Conservation (phyloP, 805 yeast species). For the Yamadazyma olivae region DNA sequence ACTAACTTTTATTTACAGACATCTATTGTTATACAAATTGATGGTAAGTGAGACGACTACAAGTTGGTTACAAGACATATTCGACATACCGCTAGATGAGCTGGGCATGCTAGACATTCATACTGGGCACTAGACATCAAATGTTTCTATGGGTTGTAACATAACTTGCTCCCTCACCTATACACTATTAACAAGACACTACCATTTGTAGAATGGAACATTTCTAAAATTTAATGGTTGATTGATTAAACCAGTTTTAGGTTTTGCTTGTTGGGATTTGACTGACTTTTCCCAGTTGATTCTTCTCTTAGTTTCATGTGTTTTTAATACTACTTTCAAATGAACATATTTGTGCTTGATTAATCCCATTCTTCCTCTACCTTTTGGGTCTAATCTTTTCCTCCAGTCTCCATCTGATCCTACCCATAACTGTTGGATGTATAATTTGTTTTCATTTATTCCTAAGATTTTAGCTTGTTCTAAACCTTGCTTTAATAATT, state of each 20-base stretch:
- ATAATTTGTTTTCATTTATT: constrained; percentile 58
- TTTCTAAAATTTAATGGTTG: constrained; percentile 43
- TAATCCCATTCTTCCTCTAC: constrained; percentile 86
- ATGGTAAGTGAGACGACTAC: too few relatives aligned
- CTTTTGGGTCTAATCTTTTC: constrained; percentile 76
- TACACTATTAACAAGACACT: too few relatives aligned
- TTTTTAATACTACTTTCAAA: constrained; percentile 71
- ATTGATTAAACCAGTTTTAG: constrained; percentile 46
- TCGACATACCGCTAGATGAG: too few relatives aligned
- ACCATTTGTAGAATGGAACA: constrained; percentile 43
- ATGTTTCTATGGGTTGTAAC: too few relatives aligned
- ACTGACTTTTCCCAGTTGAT: constrained; percentile 55
- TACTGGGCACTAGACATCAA: too few relatives aligned
- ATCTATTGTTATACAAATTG: too few relatives aligned
- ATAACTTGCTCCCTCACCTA: too few relatives aligned
- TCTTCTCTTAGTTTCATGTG: constrained; percentile 61
- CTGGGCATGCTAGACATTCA: too few relatives aligned
- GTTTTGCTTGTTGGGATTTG: constrained; percentile 48
- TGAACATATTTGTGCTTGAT: constrained; percentile 76
- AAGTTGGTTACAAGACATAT: too few relatives aligned
- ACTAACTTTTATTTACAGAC: too few relatives aligned
- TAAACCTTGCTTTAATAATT: constrained; percentile 68
- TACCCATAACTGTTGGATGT: constrained; percentile 81
- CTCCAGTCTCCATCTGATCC: constrained; percentile 82
- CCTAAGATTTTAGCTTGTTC: constrained; percentile 63